These are phyloP conservation scores for Candida oleophila DNA, from an alignment of 805 yeast genomes.

Conservation along the genomic window DNA sequence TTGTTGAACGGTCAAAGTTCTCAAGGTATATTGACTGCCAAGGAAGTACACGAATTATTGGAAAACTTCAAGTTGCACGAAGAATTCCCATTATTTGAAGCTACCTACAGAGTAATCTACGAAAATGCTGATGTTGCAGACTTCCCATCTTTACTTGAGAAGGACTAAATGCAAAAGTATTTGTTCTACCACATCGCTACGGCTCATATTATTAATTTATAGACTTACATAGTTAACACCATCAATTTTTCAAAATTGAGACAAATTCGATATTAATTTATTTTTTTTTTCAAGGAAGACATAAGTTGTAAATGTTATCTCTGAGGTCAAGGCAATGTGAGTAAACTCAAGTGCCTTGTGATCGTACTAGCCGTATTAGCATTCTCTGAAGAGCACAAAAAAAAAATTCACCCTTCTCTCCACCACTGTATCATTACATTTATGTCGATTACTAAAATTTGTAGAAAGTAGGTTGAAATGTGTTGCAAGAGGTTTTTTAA, in stretches of 20 bases:
- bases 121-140: slow-evolving; percentile 40
- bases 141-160: slow-evolving; percentile 40
- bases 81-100: slow-evolving; percentile 47
- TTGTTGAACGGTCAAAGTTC: slow-evolving; percentile 47
- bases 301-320: too few relatives aligned
- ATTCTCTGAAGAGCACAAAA: too few relatives aligned
- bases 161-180: not conserved
- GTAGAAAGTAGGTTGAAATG: too few relatives aligned
- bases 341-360: too few relatives aligned
- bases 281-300: too few relatives aligned
- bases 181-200: not conserved
- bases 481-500: too few relatives aligned
- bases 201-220: not conserved
- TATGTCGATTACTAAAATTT: too few relatives aligned
- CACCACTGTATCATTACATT: too few relatives aligned
- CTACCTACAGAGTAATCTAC: slow-evolving; percentile 43
- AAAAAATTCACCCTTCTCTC: too few relatives aligned
- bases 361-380: too few relatives aligned
- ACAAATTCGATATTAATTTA: too few relatives aligned
- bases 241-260: not conserved
- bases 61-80: slow-evolving; percentile 28
- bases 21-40: slow-evolving; percentile 46
- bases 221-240: not conserved
- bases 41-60: slow-evolving; percentile 48
- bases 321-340: too few relatives aligned